Base-by-base conservation (phyloP, 2,329 filamentous ascomycete genomes). In the Tolypocladium ophioglossoides region DNA sequence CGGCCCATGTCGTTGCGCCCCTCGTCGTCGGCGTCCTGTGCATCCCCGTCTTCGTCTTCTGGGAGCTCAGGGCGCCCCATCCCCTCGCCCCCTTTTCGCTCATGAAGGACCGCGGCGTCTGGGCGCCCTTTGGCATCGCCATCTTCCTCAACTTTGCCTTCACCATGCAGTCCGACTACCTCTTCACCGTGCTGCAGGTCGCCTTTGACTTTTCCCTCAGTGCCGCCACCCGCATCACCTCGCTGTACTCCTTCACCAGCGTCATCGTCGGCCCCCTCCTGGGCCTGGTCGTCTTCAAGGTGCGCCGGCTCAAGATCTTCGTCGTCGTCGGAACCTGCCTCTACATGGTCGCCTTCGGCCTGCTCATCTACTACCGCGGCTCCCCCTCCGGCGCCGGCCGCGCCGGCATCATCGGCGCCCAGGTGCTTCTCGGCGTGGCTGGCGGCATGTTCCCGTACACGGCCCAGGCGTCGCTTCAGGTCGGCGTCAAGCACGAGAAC, bases 81-180 rank as follows among this genome's bases (percentile, higher is more conserved):
- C 81, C 81, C 0, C 75, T 84, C 60, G 64, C 83, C 0, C 82
- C 81, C 1, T 83, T 84, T 62, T 65, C 77, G 59, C 70, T 84
- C 0, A 68, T 85, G 30, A 76, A 74, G 57, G 79, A 85, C 56
- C 76, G 82, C 20, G 76, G 75, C 0, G 79, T 85, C 1, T 85
- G 80, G 80, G 78, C 76, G 2, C 77, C 80, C 1, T 65, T 85
- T 8, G 79, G 77, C 0, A 78, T 85, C 47, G 74, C 73, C 4
- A 66, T 68, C 53, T 62, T 76, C 52, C 68, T 79, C 39, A 78
- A 75, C 62, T 73, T 77, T 54, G 70, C 74, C 4, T 84, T 78
- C 78, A 76, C 74, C 50, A 71, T 80, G 30, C 81, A 84, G 61
- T 78, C 75, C 39, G 78, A 83, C 60, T 84, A 78, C 58, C 68